A percentile compares a stretch with the other conserved stretches of the same genome.
Conservation (phyloP, 106 monocot species). For the Apostasia ramifera region DNA sequence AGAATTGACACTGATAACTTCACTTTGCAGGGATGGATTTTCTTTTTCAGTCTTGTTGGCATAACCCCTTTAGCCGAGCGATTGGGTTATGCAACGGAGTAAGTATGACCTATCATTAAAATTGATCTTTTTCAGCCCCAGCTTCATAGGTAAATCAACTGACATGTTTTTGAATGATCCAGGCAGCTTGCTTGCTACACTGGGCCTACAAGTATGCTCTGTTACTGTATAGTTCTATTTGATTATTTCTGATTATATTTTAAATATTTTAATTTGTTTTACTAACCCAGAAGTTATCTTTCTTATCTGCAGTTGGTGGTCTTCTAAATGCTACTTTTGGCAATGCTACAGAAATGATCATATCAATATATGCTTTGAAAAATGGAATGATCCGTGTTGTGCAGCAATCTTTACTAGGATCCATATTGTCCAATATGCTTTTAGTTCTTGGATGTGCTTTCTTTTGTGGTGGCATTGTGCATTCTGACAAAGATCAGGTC, state of each 20-base stretch:
- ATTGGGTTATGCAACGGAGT: slow-evolving; percentile 72
- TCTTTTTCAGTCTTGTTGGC: slow-evolving; percentile 53
- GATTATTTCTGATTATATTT: neutral
- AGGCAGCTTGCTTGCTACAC: slow-evolving; percentile 91
- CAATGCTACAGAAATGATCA: slow-evolving; percentile 99
- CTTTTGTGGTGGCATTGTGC: slow-evolving; percentile 78
- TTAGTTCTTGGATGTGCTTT: slow-evolving; percentile 97
- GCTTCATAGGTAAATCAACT: slow-evolving; percentile 2
- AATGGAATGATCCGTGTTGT: slow-evolving; percentile 96
- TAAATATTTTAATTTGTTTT: slow-evolving; percentile 1
- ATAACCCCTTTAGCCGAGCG: slow-evolving; percentile 67
- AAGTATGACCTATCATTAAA: slow-evolving; percentile 14
- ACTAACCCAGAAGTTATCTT: neutral
- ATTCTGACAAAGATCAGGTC: slow-evolving; percentile 73
- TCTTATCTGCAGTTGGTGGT: slow-evolving; percentile 70
- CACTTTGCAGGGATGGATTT: slow-evolving; percentile 25
- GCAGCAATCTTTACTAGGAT: slow-evolving; percentile 93
- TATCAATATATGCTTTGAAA: slow-evolving; percentile 86
- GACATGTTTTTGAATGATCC: slow-evolving; percentile 17
- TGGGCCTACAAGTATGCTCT: slow-evolving; percentile 76
- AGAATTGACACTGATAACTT: too few relatives aligned
- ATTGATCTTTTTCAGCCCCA: neutral
- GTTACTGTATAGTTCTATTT: neutral
- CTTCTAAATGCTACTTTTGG: slow-evolving; percentile 98
- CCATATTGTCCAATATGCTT: slow-evolving; percentile 97